Evolutionary conservation across 371 early-diverging fungal species (phyloP).

Genomic region (Ordospora colligata): DNA sequence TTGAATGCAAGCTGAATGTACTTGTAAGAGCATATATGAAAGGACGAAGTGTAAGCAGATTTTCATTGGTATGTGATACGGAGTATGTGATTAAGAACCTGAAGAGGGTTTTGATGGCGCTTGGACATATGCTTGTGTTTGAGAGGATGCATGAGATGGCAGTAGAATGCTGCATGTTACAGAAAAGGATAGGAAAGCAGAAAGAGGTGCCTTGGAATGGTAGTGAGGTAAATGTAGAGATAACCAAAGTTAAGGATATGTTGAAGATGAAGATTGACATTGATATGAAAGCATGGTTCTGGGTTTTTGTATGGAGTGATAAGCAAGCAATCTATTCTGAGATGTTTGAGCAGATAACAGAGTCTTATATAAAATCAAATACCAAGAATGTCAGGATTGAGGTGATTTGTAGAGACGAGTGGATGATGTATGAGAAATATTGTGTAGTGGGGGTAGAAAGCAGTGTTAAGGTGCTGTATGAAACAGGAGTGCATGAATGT

Average conservation of each 20-base stretch:
- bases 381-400: neutral
- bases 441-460: neutral
- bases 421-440: neutral
- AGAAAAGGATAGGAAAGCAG: constrained; percentile 15
- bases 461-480: constrained; percentile 2
- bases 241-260: neutral
- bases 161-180: neutral
- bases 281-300: neutral
- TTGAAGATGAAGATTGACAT: neutral
- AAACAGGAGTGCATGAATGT: constrained; percentile 31
- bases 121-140: constrained; percentile 31
- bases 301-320: neutral
- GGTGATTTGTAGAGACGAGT: neutral
- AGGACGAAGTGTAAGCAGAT: constrained; percentile 14
- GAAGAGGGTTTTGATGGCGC: constrained; percentile 38
- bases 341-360: neutral
- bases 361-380: neutral
- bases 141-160: constrained; percentile 12
- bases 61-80: constrained; percentile 50
- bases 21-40: constrained; percentile 24
- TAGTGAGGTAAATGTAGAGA: neutral
- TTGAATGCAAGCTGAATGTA: constrained; percentile 29
- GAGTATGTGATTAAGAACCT: constrained; percentile 46
- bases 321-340: neutral
- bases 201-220: neutral